These are phyloP conservation scores for Gymnopilus junonius DNA, from an alignment of 768 basidiomycete species.

Conservation along the genomic window DNA sequence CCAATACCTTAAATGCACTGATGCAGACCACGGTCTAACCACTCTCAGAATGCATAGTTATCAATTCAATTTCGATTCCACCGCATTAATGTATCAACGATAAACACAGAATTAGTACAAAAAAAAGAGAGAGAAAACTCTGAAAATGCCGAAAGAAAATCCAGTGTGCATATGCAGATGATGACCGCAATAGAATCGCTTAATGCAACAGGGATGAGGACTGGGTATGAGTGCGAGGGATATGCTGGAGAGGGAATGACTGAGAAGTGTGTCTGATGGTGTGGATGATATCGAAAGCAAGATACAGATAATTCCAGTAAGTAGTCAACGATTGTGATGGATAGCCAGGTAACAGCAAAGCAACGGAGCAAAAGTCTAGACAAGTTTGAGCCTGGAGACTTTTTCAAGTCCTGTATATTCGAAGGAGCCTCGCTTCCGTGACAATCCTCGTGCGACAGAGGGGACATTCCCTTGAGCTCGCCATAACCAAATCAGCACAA, in stretches of 20 bases:
- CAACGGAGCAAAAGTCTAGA: neutral
- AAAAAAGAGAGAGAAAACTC: neutral
- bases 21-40: no score
- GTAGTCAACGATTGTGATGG: neutral
- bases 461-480: constrained; percentile 84
- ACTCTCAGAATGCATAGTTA: neutral
- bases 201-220: neutral
- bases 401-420: constrained; percentile 63
- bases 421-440: constrained; percentile 77
- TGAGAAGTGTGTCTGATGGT: neutral
- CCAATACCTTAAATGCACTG: no score
- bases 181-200: neutral
- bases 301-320: neutral
- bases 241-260: neutral
- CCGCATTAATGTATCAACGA: neutral
- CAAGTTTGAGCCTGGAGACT: neutral
- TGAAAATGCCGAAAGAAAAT: neutral
- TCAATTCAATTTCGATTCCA: neutral
- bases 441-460: constrained; percentile 89
- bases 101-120: neutral
- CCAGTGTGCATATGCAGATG: neutral
- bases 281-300: neutral
- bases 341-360: neutral
- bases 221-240: neutral
- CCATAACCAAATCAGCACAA: constrained; percentile 82